A percentile compares a stretch with the other conserved stretches of the same genome.
These are phyloP conservation scores for Raphanus raphanistrum DNA, from an alignment of 345 rosid species.

Conservation along the genomic window DNA sequence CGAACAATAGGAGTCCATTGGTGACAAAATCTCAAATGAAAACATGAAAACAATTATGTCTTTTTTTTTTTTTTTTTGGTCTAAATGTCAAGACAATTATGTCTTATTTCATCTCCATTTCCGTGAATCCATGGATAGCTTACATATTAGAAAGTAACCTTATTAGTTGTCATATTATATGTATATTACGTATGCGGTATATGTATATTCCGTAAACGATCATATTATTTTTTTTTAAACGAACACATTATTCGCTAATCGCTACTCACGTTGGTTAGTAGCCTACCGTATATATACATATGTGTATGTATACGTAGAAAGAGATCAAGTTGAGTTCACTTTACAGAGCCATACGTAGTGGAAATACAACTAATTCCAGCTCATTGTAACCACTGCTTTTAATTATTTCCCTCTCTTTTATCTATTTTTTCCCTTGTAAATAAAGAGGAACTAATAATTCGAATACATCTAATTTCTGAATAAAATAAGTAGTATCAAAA, in stretches of 20 bases:
- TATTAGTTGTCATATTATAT: constrained; percentile 1
- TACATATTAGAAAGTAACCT: background rate
- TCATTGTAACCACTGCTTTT: constrained; percentile 44
- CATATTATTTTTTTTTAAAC: too few species aligned
- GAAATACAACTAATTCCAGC: constrained; percentile 42
- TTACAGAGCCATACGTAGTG: constrained; percentile 43
- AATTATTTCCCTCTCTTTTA: background rate
- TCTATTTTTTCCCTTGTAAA: constrained; percentile 13
- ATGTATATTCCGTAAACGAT: background rate
- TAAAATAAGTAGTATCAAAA: background rate
- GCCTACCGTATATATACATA: background rate
- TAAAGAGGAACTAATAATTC: background rate
- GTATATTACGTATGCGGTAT: background rate
- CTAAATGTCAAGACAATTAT: background rate
- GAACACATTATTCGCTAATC: background rate
- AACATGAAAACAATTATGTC: background rate
- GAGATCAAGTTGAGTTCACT: constrained; percentile 37
- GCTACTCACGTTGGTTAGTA: background rate
- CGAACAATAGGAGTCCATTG: background rate
- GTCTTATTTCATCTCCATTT: background rate
- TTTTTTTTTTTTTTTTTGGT: background rate
- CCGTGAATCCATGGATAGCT: constrained; percentile 4
- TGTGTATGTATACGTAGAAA: constrained; percentile 31
- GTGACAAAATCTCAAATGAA: constrained; percentile 16
- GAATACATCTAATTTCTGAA: background rate